Base-by-base conservation (phyloP, 2,329 filamentous ascomycete species). In the Daldinia sp. region DNA sequence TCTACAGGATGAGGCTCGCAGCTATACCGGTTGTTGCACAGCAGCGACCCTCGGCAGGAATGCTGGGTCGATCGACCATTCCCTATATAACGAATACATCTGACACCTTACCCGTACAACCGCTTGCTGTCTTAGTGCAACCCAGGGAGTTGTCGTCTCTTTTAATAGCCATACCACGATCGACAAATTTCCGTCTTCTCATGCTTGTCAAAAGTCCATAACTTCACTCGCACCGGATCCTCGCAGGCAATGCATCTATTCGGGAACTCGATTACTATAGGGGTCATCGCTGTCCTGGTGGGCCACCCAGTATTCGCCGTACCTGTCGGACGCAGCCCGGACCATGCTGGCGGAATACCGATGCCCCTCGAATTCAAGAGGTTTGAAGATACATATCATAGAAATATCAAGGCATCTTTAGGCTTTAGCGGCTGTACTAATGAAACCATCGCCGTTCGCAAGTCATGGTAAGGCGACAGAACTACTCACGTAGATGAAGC, bases 401-500 rank as follows among this genome's bases (percentile, higher is more conserved):
- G 32, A 25, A 66, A 69, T n/a, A 35, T 64, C 11, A 49, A 47
- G 11, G 58, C 37, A 9, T 69, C 65, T 9, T 57, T 63, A n/a
- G 43, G 51, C 0, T 17, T 11, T 3, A 32, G 11, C 6, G 60
- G 47, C 6, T 70, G 68, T 27, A 70, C 61, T 9, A 66, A 59
- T 1, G 50, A 30, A 15, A 67, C 32, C 29, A 58, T 68, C 11
- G 29, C 56, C 17, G 37, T 63, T 30, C 60, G 66, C 19, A 68
- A 58, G 30, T 70, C 66, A 53, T 70, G 66, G 68, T 70, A 50
- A 61, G 62, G n/a, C 15, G 9, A 8, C 49, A 58, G 13, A 35
- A 35, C 21, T 4, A 10, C 21, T n/a, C 19, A 13, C 17, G 15
- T 2, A 54, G 9, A 15, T n/a, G 35, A 15, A 25, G 43, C 32